Conservation (phyloP, 768 basidiomycete genomes). For the Tricholoma saponaceum region DNA sequence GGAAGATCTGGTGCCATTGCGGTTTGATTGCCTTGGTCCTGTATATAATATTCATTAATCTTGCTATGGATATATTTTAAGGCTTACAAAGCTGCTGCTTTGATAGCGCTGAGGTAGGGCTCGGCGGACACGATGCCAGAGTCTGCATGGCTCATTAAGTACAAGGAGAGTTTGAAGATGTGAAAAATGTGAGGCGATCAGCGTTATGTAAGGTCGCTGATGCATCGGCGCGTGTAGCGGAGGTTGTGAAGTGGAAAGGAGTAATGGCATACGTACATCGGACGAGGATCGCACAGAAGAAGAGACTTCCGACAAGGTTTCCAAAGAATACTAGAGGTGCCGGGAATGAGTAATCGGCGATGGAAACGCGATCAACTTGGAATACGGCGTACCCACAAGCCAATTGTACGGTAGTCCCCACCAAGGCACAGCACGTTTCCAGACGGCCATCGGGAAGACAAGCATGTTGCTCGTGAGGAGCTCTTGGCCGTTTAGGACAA, state of each 20-base stretch:
- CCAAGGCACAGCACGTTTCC: conserved; percentile 61
- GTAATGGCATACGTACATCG: conserved; percentile 43
- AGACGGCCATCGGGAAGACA: conserved; percentile 69
- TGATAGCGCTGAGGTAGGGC: conserved; percentile 55
- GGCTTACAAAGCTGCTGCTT: conserved; percentile 53
- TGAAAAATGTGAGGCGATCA: neutral
- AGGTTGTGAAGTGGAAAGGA: neutral
- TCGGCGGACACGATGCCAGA: conserved; percentile 53
- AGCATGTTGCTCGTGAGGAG: conserved; percentile 76
- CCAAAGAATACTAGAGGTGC: conserved; percentile 56
- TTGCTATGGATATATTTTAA: too few species aligned
- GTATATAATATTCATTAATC: too few species aligned
- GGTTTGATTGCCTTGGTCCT: conserved; percentile 56
- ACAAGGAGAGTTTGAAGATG: too few species aligned
- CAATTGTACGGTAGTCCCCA: conserved; percentile 69
- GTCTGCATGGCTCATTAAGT: too few species aligned
- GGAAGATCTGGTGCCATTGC: conserved; percentile 68
- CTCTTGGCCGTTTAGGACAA: conserved; percentile 66
- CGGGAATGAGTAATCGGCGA: neutral
- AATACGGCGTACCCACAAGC: conserved; percentile 50
- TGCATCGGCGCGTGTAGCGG: too few species aligned
- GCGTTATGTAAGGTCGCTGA: neutral
- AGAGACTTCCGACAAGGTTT: conserved; percentile 64
- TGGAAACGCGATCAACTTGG: neutral
- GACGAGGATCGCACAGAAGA: conserved; percentile 63